These are phyloP conservation scores for Grosmannia serpens DNA, from an alignment of 2,329 filamentous ascomycete genomes.

Conservation along the genomic window DNA sequence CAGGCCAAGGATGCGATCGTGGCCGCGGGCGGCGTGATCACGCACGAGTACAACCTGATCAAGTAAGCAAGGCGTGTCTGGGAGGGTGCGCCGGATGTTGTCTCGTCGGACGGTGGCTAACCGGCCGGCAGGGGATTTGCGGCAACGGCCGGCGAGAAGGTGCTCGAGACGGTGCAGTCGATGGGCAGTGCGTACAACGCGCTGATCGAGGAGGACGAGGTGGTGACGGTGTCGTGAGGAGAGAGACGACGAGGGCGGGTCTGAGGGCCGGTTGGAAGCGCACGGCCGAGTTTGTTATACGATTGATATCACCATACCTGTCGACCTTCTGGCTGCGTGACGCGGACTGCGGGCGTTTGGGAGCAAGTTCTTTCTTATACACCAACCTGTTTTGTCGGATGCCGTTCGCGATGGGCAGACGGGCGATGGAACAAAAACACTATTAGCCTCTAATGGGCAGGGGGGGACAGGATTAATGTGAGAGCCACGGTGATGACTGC, in stretches of 20 bases:
- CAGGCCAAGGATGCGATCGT: slow-evolving; percentile 61
- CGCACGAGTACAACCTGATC: slow-evolving; percentile 60
- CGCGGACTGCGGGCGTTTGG: no score
- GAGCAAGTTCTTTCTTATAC: no score
- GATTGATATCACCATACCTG: no score
- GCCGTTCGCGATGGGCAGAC: no score
- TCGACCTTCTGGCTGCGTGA: no score
- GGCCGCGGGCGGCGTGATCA: slow-evolving; percentile 63
- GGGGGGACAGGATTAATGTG: no score
- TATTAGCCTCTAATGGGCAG: no score
- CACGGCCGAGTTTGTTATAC: neutral
- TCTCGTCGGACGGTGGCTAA: neutral
- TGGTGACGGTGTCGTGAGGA: slow-evolving; percentile 36
- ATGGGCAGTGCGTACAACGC: slow-evolving; percentile 49
- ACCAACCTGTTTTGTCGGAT: no score
- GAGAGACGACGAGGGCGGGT: neutral
- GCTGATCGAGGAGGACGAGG: slow-evolving; percentile 65
- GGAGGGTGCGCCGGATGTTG: neutral
- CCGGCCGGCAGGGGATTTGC: slow-evolving; percentile 58
- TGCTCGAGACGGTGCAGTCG: slow-evolving; percentile 55
- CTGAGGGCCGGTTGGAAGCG: no score
- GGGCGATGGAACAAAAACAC: no score
- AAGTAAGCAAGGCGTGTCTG: slow-evolving; percentile 38
- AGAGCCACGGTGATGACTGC: no score
- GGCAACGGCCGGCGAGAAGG: slow-evolving; percentile 57